Evolutionary conservation across 768 basidiomycete species (phyloP).

Genomic region (Lactifluus piperatus): DNA sequence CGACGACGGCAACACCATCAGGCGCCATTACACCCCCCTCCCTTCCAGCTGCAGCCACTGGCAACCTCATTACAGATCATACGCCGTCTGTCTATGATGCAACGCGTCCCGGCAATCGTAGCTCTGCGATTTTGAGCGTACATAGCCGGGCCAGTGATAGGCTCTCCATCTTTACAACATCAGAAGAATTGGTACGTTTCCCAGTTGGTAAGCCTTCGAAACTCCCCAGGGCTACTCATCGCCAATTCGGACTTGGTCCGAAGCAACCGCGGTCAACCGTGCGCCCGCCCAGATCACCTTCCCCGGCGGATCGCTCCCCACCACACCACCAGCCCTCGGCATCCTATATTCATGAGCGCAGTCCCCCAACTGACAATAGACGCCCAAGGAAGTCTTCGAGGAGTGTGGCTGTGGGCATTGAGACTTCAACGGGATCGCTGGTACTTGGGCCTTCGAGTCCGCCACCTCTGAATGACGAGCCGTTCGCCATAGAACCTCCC

Average conservation of each 20-base stretch:
- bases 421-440: slow-evolving; percentile 2
- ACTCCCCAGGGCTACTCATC: not conserved
- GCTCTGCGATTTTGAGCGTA: not conserved
- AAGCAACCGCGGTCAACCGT: not conserved
- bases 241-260: slow-evolving; percentile 5
- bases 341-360: not conserved
- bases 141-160: slow-evolving; percentile 10
- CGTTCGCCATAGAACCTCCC: not conserved
- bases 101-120: not conserved
- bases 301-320: not conserved
- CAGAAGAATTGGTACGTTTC: not conserved
- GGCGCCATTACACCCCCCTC: not conserved
- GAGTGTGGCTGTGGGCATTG: not conserved
- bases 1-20: not conserved
- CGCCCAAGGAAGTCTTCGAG: not conserved
- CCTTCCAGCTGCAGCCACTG: no score
- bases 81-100: not conserved
- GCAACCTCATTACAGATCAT: not conserved
- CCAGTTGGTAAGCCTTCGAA: not conserved
- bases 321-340: not conserved
- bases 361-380: not conserved
- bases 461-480: not conserved
- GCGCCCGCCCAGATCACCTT: not conserved
- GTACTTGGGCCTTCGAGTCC: not conserved
- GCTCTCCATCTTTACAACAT: not conserved